These are phyloP conservation scores for Aurifilum marmelostoma DNA, from an alignment of 2,329 filamentous ascomycete genomes.

Conservation along the genomic window DNA sequence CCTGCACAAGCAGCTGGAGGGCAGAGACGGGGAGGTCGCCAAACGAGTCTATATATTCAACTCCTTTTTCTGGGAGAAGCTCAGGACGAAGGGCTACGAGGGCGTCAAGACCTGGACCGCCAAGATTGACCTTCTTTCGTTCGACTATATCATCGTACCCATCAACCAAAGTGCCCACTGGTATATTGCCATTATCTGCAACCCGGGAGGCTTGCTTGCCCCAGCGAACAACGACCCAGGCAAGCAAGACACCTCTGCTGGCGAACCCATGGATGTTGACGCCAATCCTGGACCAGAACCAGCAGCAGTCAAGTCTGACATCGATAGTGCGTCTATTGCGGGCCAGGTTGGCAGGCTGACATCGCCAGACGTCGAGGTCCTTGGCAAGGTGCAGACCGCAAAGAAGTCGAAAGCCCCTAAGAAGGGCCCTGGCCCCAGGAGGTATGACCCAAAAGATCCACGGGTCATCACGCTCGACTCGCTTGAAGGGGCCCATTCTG, in stretches of 20 bases:
- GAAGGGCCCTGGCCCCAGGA: constrained; percentile 40
- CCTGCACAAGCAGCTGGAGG: constrained; percentile 64
- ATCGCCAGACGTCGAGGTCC: background rate
- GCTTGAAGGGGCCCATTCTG: constrained; percentile 65
- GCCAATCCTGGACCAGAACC: constrained; percentile 19
- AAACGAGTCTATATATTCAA: constrained; percentile 85
- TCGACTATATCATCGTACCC: constrained; percentile 88
- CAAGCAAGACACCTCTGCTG: background rate
- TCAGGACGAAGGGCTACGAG: constrained; percentile 83
- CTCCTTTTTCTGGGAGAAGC: constrained; percentile 84
- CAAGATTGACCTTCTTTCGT: constrained; percentile 79
- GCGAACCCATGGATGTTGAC: background rate
- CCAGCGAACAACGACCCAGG: background rate
- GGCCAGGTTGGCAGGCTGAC: constrained; percentile 12
- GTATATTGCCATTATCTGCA: constrained; percentile 96
- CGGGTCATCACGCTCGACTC: constrained; percentile 89
- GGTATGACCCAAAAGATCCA: constrained; percentile 57
- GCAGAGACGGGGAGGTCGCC: constrained; percentile 56
- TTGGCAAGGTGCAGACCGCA: background rate
- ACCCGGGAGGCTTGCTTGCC: constrained; percentile 67
- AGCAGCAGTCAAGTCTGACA: constrained; percentile 21
- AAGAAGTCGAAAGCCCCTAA: constrained; percentile 34
- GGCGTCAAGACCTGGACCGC: constrained; percentile 87
- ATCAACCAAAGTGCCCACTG: constrained; percentile 89
- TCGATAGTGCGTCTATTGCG: constrained; percentile 18